phyloP scores from a whole-genome alignment of 192 early-diverging fungal species.

The Linnemannia hyalina region DNA sequence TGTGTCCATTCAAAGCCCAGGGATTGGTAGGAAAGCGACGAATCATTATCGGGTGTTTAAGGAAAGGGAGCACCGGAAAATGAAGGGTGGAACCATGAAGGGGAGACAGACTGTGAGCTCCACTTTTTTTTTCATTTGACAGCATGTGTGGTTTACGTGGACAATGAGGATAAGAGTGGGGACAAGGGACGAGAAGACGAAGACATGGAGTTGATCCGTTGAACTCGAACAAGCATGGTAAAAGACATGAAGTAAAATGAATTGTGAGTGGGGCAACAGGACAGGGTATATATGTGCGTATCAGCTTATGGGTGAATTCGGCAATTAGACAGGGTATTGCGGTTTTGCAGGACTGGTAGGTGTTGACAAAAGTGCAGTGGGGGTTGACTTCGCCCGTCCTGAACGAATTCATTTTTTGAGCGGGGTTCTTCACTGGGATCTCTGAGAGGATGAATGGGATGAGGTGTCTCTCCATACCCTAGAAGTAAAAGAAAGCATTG shows the following conservation, averaged over 20 bases:
- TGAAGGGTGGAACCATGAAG: background rate
- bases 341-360: background rate
- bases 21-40: background rate
- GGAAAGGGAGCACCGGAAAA: background rate
- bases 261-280: conserved; percentile 14
- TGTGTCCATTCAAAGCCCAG: background rate
- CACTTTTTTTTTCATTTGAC: conserved; percentile 9
- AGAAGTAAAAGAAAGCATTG: background rate
- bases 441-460: background rate
- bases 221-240: background rate
- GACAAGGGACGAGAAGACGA: background rate
- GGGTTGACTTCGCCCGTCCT: conserved; percentile 17
- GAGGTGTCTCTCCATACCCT: background rate
- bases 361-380: background rate
- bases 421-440: background rate
- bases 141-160: background rate
- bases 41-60: background rate
- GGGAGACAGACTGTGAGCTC: background rate
- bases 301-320: conserved; percentile 7
- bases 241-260: background rate
- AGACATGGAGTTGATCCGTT: background rate
- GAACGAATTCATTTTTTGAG: background rate
- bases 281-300: background rate
- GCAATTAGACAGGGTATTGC: background rate
- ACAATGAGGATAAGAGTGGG: background rate